These are phyloP conservation scores for Starmerella geochares DNA, from an alignment of 805 yeast species.

Conservation along the genomic window DNA sequence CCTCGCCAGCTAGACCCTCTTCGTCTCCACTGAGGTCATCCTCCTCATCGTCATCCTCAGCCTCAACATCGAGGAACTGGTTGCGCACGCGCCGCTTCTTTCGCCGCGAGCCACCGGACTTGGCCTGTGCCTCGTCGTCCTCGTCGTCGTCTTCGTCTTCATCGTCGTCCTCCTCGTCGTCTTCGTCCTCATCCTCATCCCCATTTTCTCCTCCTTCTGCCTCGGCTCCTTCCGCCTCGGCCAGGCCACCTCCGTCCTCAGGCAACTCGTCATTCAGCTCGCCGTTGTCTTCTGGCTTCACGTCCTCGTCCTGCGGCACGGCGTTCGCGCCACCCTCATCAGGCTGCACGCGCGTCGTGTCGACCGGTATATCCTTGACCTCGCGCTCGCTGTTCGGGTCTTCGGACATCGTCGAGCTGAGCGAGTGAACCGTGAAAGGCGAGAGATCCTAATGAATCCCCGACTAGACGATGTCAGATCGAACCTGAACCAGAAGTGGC, in stretches of 20 bases:
- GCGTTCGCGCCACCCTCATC: not conserved
- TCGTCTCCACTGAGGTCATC: constrained; percentile 91
- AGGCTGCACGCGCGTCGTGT: constrained; percentile 4
- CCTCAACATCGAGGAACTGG: constrained; percentile 95
- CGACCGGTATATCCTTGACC: not conserved
- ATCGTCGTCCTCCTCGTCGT: constrained; percentile 29
- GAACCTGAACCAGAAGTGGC: too few species aligned
- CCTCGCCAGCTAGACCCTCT: constrained; percentile 76
- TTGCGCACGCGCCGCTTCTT: constrained; percentile 46
- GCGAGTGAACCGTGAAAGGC: not conserved
- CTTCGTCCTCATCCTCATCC: constrained; percentile 45
- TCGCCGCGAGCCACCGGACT: constrained; percentile 31
- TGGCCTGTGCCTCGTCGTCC: constrained; percentile 50
- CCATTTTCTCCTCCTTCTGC: constrained; percentile 22
- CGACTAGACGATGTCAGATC: not conserved
- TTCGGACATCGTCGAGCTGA: constrained; percentile 2
- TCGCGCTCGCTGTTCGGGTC: not conserved
- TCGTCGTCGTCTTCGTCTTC: constrained; percentile 32
- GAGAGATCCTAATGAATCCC: not conserved
- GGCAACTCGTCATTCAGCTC: constrained; percentile 22
- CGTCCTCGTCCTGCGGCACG: not conserved
- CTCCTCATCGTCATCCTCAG: constrained; percentile 96
- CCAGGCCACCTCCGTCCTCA: constrained; percentile 2
- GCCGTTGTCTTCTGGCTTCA: constrained; percentile 1
- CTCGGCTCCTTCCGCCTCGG: constrained; percentile 9